Percentiles rank a stretch among this genome's conserved stretches.
These are phyloP conservation scores for Chrysanthemum lavandulifolium DNA, from an alignment of 129 eudicot genomes.

Conservation along the genomic window DNA sequence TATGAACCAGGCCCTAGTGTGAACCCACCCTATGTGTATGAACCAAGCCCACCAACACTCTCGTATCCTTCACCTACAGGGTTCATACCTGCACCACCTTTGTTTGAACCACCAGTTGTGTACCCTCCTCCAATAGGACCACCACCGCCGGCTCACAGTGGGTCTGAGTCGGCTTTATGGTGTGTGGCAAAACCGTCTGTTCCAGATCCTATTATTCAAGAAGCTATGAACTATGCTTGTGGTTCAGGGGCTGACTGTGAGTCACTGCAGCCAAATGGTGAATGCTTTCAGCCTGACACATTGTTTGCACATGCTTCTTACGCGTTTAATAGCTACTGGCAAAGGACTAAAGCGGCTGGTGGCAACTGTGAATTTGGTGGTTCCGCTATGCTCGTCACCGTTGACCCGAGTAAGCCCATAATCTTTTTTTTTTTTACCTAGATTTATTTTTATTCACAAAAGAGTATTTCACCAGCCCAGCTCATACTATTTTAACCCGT, in stretches of 20 bases:
- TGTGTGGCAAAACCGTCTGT: conserved; percentile 84
- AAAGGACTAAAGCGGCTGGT: conserved; percentile 78
- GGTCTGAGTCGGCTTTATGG: conserved; percentile 52
- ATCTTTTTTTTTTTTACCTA: neutral
- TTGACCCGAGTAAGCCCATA: conserved; percentile 82
- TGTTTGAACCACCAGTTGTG: conserved; percentile 82
- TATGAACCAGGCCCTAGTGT: conserved; percentile 34
- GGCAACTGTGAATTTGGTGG: conserved; percentile 91
- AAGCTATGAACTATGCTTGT: conserved; percentile 82
- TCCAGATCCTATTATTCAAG: conserved; percentile 74
- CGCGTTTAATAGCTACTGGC: conserved; percentile 94
- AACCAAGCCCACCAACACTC: conserved; percentile 52
- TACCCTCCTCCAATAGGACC: conserved; percentile 75
- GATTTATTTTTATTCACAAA: conserved; percentile 3
- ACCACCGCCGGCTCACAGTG: conserved; percentile 50
- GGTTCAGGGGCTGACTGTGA: conserved; percentile 91
- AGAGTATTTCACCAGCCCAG: no score
- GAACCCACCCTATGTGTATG: conserved; percentile 39
- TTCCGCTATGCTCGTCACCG: conserved; percentile 80
- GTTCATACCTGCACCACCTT: conserved; percentile 67
- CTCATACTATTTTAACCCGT: no score
- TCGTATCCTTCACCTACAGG: conserved; percentile 48
- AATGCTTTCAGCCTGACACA: conserved; percentile 76
- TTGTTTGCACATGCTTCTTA: conserved; percentile 90
- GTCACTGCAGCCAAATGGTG: conserved; percentile 66